Base-by-base conservation (phyloP, 371 early-diverging fungal genomes). In the Mortierella sp. region DNA sequence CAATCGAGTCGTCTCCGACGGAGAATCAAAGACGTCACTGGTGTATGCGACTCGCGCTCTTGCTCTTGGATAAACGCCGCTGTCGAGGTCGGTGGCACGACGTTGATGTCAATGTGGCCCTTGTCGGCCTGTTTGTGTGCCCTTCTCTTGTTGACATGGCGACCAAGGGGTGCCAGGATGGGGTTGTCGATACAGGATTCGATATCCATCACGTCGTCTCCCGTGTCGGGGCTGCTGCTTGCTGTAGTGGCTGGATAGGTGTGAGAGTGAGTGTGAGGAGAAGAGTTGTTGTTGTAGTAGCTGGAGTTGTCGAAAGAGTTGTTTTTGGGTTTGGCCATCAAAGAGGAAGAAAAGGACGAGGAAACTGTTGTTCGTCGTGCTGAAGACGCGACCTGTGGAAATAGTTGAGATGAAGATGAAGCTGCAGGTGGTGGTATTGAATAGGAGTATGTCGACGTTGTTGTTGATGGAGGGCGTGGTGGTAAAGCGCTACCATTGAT, bases 181-280 rank as follows among this genome's bases (percentile, higher is more conserved):
- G 91, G 91, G 69, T 90, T 79, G 70, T 91, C 91, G 63, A 91
- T 90, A 77, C 91, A 91, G 10, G 90, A 82, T 50, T 91, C 92
- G 77, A 91, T 91, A 80, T 91, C 92, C 63, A 88, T 70, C 29
- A 89, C 67, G 4, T 69, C 76, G 22, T 78, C 79, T 11, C 26
- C 24, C 41, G 44, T 29, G 11, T 73, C 73, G 7, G 66, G 9
- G 2, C 26, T 19, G 2, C 26, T 19, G 39, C 47, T 40, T 22
- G 70, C 19, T 7, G 55, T 22, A 16, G 19, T 22, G 34, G 61
- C 9, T 6, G 39, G 16, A 16, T 61, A 22, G n/a, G 39, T 2
- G 37, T 22, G 39, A 2, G 61, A 10, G 37, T 53, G 55, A 14
- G 55, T 2, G 14, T 29, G 55, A 14, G 29, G 16, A 2, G 19